These are phyloP conservation scores for Pholiota microspora DNA, from an alignment of 768 basidiomycete genomes.

Conservation along the genomic window DNA sequence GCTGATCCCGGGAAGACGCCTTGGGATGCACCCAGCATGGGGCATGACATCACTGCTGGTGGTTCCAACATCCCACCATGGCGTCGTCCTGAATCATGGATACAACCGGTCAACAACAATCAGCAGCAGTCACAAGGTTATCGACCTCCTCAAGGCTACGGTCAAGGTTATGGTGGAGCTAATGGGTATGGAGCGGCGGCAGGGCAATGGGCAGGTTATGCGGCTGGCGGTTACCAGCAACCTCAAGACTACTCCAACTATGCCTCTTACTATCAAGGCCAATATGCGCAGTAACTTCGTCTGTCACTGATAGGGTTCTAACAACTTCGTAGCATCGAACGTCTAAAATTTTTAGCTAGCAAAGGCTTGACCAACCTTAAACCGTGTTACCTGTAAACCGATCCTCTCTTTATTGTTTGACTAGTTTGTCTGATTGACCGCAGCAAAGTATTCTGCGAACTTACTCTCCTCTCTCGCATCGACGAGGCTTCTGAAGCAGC, in stretches of 20 bases:
- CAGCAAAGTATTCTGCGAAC: constrained; percentile 11
- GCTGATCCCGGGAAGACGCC: constrained; percentile 52
- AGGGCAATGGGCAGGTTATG: constrained; percentile 48
- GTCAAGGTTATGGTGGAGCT: constrained; percentile 39
- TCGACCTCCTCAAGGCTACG: constrained; percentile 69
- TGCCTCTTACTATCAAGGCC: constrained; percentile 85
- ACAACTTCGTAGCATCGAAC: constrained; percentile 41
- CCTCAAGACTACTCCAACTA: constrained; percentile 80
- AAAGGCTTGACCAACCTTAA: constrained; percentile 19
- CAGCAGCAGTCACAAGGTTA: constrained; percentile 61
- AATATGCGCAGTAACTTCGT: constrained; percentile 78
- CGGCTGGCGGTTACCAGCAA: constrained; percentile 44
- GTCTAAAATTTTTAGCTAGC: constrained; percentile 32
- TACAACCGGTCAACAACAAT: constrained; percentile 48
- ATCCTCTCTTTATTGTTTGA: constrained; percentile 11
- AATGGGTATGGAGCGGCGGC: constrained; percentile 42
- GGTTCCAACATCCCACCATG: constrained; percentile 86
- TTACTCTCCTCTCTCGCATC: constrained; percentile 3
- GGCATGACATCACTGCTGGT: constrained; percentile 69
- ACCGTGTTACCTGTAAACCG: constrained; percentile 18
- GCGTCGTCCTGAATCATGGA: constrained; percentile 90
- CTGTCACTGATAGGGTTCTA: constrained; percentile 31
- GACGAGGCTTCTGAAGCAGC: constrained; percentile 8
- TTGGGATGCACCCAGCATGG: constrained; percentile 48
- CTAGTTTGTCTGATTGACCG: constrained; percentile 18